Evolutionary conservation across 208 protist genomes (phyloP), one percentile per base, ranked within the genome.

Genomic region (Trypanosoma platydactyli): DNA sequence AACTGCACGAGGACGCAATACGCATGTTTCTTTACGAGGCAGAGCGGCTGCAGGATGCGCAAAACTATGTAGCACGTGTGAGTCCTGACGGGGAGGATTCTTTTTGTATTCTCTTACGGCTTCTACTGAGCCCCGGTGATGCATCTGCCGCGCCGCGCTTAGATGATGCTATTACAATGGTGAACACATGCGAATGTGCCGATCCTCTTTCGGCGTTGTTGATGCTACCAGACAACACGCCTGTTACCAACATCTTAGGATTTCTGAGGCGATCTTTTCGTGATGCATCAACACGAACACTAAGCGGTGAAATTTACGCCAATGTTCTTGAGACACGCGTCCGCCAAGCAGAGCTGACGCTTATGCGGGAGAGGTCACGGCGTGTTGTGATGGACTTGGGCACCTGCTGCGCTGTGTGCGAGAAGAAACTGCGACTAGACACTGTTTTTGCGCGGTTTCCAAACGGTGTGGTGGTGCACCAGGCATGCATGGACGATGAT

Each of bases 381-480:
- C 78, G 30, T 41, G 61, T 30, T 65, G 79, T 48, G 52, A 64
- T 78, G 52, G 68, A 68, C 30, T 38, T 68, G 13, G 67, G 62
- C 18, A 79, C 56, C 41, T 64, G 72, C 45, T 94, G 89, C 60
- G 79, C 73, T 0, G 84, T 86, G 5, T 94, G 89, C 51, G 57
- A 67, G 24, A 87, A 85, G 25, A 62, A 68, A 50, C 24, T 94
- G 1, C 77, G 80, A 2, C 77, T 84, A 0, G 83, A 86, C 13
- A 80, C 66, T n/a, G 71, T 82, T 22, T 72, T 94, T 73, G 61
- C 76, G 16, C 69, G 77, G 3, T 94, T 82, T 62, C 89, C 89
- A 3, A 84, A 88, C 59, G 71, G 77, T 40, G 71, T 84, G 13
- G 24, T 94, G 41, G 77, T 82, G 27, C 89, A 94, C 67, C 76